phyloP scores from a whole-genome alignment of 495 filamentous ascomycete species.

The Bacidia gigantensis region DNA sequence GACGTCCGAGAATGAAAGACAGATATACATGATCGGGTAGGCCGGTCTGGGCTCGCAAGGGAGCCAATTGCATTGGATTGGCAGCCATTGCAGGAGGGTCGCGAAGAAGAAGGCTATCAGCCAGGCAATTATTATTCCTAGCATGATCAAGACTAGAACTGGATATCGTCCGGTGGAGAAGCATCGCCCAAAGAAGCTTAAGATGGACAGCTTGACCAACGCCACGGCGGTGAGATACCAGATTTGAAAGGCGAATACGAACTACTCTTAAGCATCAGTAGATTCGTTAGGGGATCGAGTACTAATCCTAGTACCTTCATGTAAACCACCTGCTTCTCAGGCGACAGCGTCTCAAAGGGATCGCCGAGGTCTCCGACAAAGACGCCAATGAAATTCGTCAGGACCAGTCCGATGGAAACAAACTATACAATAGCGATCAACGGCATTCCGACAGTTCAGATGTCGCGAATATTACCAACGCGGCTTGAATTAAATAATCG shows the following conservation, averaged over 20 bases:
- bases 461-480: conserved; percentile 1
- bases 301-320: background rate
- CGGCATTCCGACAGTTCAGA: background rate
- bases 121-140: conserved; percentile 6
- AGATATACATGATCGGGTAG: conserved; percentile 11
- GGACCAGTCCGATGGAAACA: conserved; percentile 7
- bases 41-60: conserved; percentile 4
- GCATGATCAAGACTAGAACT: conserved; percentile 1
- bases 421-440: background rate
- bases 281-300: too few species aligned
- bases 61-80: conserved; percentile 13
- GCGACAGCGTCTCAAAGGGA: background rate
- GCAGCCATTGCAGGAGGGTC: conserved; percentile 9
- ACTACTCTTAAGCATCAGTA: background rate
- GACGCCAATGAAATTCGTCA: conserved; percentile 12
- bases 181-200: conserved; percentile 9
- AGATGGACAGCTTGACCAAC: conserved; percentile 11
- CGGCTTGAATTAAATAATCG: conserved; percentile 9
- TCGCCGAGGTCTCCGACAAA: conserved; percentile 9
- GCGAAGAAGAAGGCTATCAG: conserved; percentile 11
- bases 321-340: background rate
- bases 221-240: conserved; percentile 12
- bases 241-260: conserved; percentile 12
- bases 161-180: conserved; percentile 7
- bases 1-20: conserved; percentile 6